phyloP scores from a whole-genome alignment of 176 grass and related monocot species.

The Stipa capillata region DNA sequence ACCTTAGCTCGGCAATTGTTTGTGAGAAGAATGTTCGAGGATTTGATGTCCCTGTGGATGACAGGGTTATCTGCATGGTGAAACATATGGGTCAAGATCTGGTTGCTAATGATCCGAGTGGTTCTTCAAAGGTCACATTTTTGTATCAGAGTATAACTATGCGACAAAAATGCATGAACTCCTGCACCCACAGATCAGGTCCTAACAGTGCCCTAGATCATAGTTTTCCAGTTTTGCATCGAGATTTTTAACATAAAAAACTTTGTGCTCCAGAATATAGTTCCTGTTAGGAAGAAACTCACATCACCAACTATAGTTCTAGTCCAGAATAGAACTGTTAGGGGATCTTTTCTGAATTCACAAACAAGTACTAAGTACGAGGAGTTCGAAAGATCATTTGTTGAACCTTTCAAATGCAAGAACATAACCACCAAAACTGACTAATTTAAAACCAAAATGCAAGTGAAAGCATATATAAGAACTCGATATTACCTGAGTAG shows the following conservation, averaged over 20 bases:
- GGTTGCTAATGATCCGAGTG: background rate
- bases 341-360: background rate
- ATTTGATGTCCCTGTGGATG: slow-evolving; percentile 95
- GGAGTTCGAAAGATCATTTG: background rate
- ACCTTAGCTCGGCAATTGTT: slow-evolving; percentile 63
- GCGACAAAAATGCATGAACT: background rate
- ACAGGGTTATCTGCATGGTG: slow-evolving; percentile 62
- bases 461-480: background rate
- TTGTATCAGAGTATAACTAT: background rate
- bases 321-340: background rate
- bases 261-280: background rate
- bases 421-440: background rate
- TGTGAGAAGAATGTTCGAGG: slow-evolving; percentile 77
- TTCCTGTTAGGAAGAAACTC: background rate
- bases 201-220: background rate
- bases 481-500: slow-evolving; percentile 56
- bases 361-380: background rate
- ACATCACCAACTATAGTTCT: background rate
- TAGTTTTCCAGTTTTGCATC: background rate
- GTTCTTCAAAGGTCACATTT: background rate
- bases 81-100: slow-evolving; percentile 6
- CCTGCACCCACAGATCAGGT: background rate
- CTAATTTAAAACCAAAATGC: background rate
- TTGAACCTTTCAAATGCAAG: background rate
- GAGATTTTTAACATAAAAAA: background rate